Conservation (phyloP, 495 filamentous ascomycete genomes). For the Filosporella fistucella region DNA sequence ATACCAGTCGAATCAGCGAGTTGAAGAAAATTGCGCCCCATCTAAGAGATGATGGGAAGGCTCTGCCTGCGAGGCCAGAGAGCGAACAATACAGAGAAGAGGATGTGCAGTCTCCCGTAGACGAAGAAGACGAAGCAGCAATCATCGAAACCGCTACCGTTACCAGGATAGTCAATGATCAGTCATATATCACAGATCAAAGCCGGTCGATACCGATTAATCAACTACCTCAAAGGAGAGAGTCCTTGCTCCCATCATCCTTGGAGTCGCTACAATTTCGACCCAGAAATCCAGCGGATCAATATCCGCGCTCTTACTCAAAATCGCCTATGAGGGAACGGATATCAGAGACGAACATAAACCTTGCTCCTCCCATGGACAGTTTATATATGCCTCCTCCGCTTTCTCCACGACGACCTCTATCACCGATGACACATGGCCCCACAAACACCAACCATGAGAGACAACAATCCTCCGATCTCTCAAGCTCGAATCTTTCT, state of each 20-base stretch:
- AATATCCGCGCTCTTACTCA: slow-evolving; percentile 42
- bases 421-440: slow-evolving; percentile 35
- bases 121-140: slow-evolving; percentile 38
- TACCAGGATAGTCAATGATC: slow-evolving; percentile 33
- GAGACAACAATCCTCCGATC: slow-evolving; percentile 37
- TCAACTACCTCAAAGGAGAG: slow-evolving; percentile 28
- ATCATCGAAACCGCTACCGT: slow-evolving; percentile 42
- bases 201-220: slow-evolving; percentile 26
- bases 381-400: slow-evolving; percentile 59
- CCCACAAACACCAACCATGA: slow-evolving; percentile 26
- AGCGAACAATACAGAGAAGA: slow-evolving; percentile 60
- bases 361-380: slow-evolving; percentile 38
- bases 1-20: slow-evolving; percentile 82
- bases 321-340: slow-evolving; percentile 34
- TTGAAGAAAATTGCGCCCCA: slow-evolving; percentile 65
- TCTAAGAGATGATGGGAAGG: slow-evolving; percentile 54
- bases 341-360: slow-evolving; percentile 31
- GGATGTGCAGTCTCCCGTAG: slow-evolving; percentile 43
- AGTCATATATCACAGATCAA: slow-evolving; percentile 20
- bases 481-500: slow-evolving; percentile 22
- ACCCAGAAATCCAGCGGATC: slow-evolving; percentile 19
- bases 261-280: slow-evolving; percentile 21
- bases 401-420: slow-evolving; percentile 53
- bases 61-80: slow-evolving; percentile 72
- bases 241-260: slow-evolving; percentile 25